Evolutionary conservation across 495 filamentous ascomycete genomes (phyloP).

Genomic region (Aspergillus saccharolyticus): DNA sequence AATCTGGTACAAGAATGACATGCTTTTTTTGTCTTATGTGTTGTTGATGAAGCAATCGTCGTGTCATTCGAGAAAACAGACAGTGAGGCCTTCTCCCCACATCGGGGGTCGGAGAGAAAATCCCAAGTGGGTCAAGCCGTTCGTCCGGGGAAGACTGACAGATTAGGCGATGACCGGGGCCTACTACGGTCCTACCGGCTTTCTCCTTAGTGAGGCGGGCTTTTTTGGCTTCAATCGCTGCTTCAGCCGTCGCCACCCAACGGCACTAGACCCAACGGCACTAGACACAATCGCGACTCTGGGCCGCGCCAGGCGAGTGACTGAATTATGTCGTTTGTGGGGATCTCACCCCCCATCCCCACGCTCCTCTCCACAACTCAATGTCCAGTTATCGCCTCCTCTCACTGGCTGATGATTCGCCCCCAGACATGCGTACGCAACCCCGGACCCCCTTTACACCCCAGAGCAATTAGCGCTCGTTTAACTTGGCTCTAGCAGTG

Average conservation of each 20-base stretch:
- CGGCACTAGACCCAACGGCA: too few species aligned
- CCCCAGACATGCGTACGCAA: not conserved
- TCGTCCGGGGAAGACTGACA: not conserved
- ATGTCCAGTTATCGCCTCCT: not conserved
- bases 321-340: not conserved
- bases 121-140: not conserved
- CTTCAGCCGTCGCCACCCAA: not conserved
- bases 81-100: not conserved
- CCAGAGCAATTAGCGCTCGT: not conserved
- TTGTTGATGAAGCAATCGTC: too few species aligned
- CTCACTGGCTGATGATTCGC: not conserved
- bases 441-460: not conserved
- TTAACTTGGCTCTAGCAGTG: not conserved
- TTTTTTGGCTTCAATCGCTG: too few species aligned
- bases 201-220: too few species aligned
- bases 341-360: not conserved
- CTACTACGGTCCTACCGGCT: too few species aligned
- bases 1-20: too few species aligned
- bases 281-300: too few species aligned
- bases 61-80: too few species aligned
- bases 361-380: not conserved
- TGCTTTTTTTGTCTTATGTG: too few species aligned
- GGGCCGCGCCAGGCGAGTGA: too few species aligned
- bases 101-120: not conserved
- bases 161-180: not conserved